These are phyloP conservation scores for Suhomyces panamericanus DNA, from an alignment of 1,139 yeast species.

Conservation along the genomic window DNA sequence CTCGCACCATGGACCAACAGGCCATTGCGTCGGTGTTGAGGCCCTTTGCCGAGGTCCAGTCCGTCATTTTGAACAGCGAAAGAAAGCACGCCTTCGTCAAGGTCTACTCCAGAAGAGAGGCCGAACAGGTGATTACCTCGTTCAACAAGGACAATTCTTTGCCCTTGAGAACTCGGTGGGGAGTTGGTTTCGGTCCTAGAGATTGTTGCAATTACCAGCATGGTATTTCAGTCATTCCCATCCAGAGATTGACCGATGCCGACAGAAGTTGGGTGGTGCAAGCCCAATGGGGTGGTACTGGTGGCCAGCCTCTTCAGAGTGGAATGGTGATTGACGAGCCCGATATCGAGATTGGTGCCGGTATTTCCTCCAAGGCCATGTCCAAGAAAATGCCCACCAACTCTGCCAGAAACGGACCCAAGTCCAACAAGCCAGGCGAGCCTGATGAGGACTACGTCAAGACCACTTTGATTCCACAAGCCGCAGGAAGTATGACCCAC, in stretches of 20 bases:
- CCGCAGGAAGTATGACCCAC: conserved; percentile 24
- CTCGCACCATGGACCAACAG: conserved; percentile 74
- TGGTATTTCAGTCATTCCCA: conserved; percentile 85
- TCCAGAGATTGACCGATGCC: conserved; percentile 87
- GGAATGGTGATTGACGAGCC: conserved; percentile 95
- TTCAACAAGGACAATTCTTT: conserved; percentile 52
- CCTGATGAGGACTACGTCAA: conserved; percentile 49
- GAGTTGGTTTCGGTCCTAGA: conserved; percentile 98
- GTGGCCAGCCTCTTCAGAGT: conserved; percentile 78
- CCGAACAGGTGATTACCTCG: conserved; percentile 69
- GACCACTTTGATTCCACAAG: conserved; percentile 35
- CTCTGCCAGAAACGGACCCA: conserved; percentile 82
- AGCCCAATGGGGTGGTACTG: conserved; percentile 98
- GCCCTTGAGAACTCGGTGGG: conserved; percentile 90
- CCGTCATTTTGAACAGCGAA: conserved; percentile 81
- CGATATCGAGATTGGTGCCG: conserved; percentile 93
- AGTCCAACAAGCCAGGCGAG: conserved; percentile 69
- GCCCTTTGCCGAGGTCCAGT: conserved; percentile 95
- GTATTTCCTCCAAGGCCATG: conserved; percentile 90
- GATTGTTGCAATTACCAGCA: conserved; percentile 95
- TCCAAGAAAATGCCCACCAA: conserved; percentile 86
- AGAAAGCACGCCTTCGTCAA: conserved; percentile 95
- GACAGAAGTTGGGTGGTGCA: conserved; percentile 85
- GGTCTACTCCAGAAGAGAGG: conserved; percentile 93
- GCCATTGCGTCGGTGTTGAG: conserved; percentile 66